A percentile compares a stretch with the other conserved stretches of the same genome.
Conservation (phyloP, 176 grass and related monocot species). For the Miscanthus lutarioriparius region DNA sequence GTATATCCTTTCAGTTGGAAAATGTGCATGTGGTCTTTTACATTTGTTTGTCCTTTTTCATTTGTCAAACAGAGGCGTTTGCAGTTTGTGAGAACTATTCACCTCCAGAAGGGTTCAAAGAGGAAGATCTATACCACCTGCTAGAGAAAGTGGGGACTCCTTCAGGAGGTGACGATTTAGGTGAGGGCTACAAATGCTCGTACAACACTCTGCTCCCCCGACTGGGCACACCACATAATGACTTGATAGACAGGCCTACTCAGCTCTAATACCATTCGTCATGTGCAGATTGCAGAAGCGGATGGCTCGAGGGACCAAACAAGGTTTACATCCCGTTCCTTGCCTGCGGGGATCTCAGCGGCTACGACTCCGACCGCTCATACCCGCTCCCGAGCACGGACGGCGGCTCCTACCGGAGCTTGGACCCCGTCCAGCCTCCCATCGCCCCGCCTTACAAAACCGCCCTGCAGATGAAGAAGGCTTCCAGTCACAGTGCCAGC, state of each 20-base stretch:
- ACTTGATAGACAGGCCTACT: not conserved
- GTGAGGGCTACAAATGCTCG: not conserved
- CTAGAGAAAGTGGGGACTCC: slow-evolving; percentile 94
- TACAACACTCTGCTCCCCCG: not conserved
- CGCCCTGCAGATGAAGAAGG: slow-evolving; percentile 75
- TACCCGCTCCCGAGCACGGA: slow-evolving; percentile 62
- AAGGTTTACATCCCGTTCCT: slow-evolving; percentile 84
- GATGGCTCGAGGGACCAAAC: slow-evolving; percentile 91
- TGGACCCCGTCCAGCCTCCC: slow-evolving; percentile 84
- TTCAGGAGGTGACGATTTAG: slow-evolving; percentile 58
- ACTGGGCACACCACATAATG: not conserved
- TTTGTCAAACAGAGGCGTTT: slow-evolving; percentile 75
- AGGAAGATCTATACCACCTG: slow-evolving; percentile 81
- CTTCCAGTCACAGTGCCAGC: slow-evolving; percentile 37
- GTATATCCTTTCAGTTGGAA: not conserved
- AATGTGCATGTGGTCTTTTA: not conserved
- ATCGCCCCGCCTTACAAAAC: slow-evolving; percentile 88
- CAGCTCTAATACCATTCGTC: not conserved
- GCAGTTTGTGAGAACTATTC: slow-evolving; percentile 89
- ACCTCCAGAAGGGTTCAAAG: slow-evolving; percentile 79
- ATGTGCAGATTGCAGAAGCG: slow-evolving; percentile 74
- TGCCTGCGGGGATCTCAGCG: slow-evolving; percentile 83
- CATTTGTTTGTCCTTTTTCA: not conserved
- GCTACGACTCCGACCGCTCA: slow-evolving; percentile 80
- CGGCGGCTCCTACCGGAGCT: slow-evolving; percentile 49